Conservation (phyloP, 768 basidiomycete species). For the Calvatia gigantea region DNA sequence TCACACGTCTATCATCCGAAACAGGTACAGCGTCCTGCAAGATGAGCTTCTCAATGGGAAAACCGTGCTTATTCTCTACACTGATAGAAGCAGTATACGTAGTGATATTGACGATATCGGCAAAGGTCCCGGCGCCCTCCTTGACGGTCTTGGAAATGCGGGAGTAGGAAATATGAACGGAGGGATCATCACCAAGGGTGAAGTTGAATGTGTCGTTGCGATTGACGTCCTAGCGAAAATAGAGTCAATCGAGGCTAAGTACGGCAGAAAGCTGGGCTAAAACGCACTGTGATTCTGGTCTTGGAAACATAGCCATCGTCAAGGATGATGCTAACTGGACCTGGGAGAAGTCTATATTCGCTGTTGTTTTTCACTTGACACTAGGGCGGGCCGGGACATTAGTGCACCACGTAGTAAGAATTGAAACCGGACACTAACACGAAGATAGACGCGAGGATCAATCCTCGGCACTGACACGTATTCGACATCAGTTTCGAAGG, state of each 20-base stretch:
- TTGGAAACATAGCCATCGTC: conserved; percentile 57
- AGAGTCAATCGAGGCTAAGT: not conserved
- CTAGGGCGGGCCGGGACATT: conserved; percentile 20
- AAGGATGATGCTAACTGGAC: conserved; percentile 50
- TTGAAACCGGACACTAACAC: conserved; percentile 27
- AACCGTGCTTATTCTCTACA: conserved; percentile 46
- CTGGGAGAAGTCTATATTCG: conserved; percentile 53
- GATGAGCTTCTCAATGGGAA: conserved; percentile 38
- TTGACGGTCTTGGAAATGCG: conserved; percentile 34
- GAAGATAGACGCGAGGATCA: conserved; percentile 46
- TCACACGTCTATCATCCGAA: conserved; percentile 36
- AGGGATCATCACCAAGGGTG: conserved; percentile 47
- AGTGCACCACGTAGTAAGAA: not conserved
- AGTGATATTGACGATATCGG: conserved; percentile 39
- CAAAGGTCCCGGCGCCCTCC: conserved; percentile 36
- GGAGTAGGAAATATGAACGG: conserved; percentile 41
- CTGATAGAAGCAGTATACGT: conserved; percentile 43
- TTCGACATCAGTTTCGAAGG: conserved; percentile 41
- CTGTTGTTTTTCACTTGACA: conserved; percentile 54
- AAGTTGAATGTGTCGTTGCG: conserved; percentile 50
- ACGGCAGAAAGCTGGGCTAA: not conserved
- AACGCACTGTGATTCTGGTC: conserved; percentile 40
- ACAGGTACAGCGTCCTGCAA: conserved; percentile 46
- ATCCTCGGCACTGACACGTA: conserved; percentile 49
- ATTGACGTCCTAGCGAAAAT: conserved; percentile 37